Conservation (phyloP, 2,329 filamentous ascomycete genomes). For the Metarhizium guizhouense region DNA sequence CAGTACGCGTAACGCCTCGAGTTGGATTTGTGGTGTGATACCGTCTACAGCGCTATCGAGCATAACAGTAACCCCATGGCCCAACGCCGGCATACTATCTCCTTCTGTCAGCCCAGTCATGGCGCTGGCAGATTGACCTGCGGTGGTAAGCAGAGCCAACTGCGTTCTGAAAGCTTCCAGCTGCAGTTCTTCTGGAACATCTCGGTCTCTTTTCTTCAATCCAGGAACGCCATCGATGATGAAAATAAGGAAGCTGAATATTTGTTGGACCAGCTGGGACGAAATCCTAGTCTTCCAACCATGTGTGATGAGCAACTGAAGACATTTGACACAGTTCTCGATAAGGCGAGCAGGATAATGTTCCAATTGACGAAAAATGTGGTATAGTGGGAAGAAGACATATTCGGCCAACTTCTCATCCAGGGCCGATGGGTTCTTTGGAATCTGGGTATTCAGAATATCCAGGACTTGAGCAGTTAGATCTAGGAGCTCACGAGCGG, state of each 20-base stretch:
- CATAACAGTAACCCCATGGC: slow-evolving; percentile 72
- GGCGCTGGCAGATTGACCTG: slow-evolving; percentile 40
- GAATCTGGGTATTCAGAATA: slow-evolving; percentile 36
- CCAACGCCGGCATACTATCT: slow-evolving; percentile 65
- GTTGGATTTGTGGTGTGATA: slow-evolving; percentile 57
- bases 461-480: slow-evolving; percentile 35
- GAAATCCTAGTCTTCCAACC: slow-evolving; percentile 72
- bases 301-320: slow-evolving; percentile 62
- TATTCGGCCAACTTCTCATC: slow-evolving; percentile 88
- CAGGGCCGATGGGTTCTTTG: slow-evolving; percentile 40
- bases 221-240: slow-evolving; percentile 66
- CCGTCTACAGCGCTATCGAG: slow-evolving; percentile 64
- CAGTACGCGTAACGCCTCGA: slow-evolving; percentile 59
- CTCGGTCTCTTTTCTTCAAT: slow-evolving; percentile 27
- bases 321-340: slow-evolving; percentile 68
- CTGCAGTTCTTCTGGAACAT: slow-evolving; percentile 63
- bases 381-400: slow-evolving; percentile 84
- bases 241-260: slow-evolving; percentile 77
- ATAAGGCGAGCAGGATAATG: slow-evolving; percentile 61
- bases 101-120: slow-evolving; percentile 42
- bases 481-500: slow-evolving; percentile 34
- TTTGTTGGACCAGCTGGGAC: slow-evolving; percentile 67
- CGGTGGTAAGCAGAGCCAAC: slow-evolving; percentile 52
- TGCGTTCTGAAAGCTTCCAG: slow-evolving; percentile 64
- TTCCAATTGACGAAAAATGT: slow-evolving; percentile 71